phyloP scores from a whole-genome alignment of 768 basidiomycete genomes.

The Mycena capillaripes region DNA sequence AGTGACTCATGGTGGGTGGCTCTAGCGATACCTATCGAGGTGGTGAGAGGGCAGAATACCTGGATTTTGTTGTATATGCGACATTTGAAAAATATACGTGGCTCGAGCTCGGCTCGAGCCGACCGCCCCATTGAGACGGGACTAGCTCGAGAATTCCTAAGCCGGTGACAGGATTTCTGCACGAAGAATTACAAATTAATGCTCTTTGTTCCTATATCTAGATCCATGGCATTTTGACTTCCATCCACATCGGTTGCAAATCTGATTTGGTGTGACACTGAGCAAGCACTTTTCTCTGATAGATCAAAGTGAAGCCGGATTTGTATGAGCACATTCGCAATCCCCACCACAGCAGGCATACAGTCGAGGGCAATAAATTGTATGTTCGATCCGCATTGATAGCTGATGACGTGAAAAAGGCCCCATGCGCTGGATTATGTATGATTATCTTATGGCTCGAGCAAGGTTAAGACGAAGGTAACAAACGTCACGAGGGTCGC shows the following conservation, averaged over 20 bases:
- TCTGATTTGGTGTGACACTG: neutral
- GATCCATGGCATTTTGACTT: neutral
- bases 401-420: slow-evolving; percentile 2
- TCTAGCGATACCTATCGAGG: too few species aligned
- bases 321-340: slow-evolving; percentile 1
- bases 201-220: neutral
- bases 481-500: neutral
- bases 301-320: neutral
- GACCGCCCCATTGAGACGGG: too few species aligned
- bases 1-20: too few species aligned
- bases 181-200: too few species aligned
- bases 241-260: neutral
- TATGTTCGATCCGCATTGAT: slow-evolving; percentile 3
- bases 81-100: too few species aligned
- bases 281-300: neutral
- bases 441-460: neutral
- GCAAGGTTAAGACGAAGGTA: neutral
- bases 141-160: too few species aligned
- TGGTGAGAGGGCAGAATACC: too few species aligned
- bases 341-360: neutral
- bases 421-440: neutral
- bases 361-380: slow-evolving; percentile 9
- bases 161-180: too few species aligned
- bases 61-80: too few species aligned
- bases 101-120: too few species aligned